phyloP scores from a whole-genome alignment of 345 rosid species.

The Euclidium syriacum region DNA sequence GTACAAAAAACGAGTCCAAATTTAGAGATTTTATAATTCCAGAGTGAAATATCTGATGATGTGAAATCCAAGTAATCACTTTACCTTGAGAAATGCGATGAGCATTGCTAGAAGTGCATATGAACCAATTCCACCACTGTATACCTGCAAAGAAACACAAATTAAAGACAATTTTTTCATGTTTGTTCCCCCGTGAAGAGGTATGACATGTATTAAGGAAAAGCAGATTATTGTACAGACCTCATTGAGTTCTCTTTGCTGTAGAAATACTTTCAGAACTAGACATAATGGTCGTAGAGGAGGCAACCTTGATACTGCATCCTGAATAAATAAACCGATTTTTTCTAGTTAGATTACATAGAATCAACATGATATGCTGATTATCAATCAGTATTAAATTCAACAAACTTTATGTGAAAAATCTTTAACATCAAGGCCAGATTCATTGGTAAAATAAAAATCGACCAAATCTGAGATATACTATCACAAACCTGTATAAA shows the following conservation, averaged over 20 bases:
- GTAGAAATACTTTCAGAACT: slow-evolving; percentile 86
- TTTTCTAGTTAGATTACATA: background rate
- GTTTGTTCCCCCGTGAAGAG: background rate
- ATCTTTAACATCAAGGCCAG: background rate
- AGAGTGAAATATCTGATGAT: background rate
- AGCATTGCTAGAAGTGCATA: slow-evolving; percentile 93
- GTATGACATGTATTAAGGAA: background rate
- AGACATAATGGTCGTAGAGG: slow-evolving; percentile 74
- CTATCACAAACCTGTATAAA: slow-evolving; percentile 68
- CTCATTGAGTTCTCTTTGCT: slow-evolving; percentile 95
- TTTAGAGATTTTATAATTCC: background rate
- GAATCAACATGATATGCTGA: background rate
- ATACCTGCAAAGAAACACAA: slow-evolving; percentile 53
- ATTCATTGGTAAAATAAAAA: background rate
- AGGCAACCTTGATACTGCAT: slow-evolving; percentile 65
- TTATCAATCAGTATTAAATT: background rate
- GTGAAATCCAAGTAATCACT: background rate
- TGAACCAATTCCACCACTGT: slow-evolving; percentile 89
- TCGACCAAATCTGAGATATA: background rate
- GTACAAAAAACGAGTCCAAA: background rate
- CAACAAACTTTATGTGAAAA: background rate
- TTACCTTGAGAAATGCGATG: slow-evolving; percentile 73
- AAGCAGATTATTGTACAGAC: slow-evolving; percentile 31
- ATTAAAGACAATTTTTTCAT: slow-evolving; percentile 7
- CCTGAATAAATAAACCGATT: slow-evolving; percentile 35